Percentiles rank a stretch among this genome's conserved stretches.
Evolutionary conservation across 2,329 filamentous ascomycete genomes (phyloP).

Genomic region (Fusarium mexicanum): DNA sequence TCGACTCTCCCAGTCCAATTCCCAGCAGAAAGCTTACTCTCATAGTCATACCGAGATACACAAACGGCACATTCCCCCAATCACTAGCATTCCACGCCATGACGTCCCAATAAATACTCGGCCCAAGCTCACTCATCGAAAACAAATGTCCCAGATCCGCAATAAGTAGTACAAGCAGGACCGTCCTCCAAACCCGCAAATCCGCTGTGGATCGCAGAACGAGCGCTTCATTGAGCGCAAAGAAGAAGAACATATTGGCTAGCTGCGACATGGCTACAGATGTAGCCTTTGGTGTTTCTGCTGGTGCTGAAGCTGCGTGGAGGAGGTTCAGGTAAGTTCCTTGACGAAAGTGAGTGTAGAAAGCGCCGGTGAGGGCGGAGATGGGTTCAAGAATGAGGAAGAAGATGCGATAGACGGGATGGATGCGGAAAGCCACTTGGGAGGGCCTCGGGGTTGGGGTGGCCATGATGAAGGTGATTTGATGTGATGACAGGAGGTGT

Average conservation of each 20-base stretch:
- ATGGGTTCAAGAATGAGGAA: slow-evolving; percentile 78
- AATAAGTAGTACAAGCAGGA: slow-evolving; percentile 73
- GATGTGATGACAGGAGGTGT: neutral
- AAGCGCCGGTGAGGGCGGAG: slow-evolving; percentile 63
- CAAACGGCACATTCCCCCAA: slow-evolving; percentile 75
- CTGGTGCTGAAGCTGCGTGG: slow-evolving; percentile 58
- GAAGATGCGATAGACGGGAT: slow-evolving; percentile 73
- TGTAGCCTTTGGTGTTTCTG: slow-evolving; percentile 65
- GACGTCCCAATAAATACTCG: slow-evolving; percentile 70
- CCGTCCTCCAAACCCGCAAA: slow-evolving; percentile 73
- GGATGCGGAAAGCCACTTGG: slow-evolving; percentile 59
- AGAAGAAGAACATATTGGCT: slow-evolving; percentile 80
- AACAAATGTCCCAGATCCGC: slow-evolving; percentile 83
- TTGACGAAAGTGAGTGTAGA: slow-evolving; percentile 61
- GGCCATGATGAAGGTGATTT: slow-evolving; percentile 37
- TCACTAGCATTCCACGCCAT: slow-evolving; percentile 73
- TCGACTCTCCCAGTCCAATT: slow-evolving; percentile 57
- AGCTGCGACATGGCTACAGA: slow-evolving; percentile 77
- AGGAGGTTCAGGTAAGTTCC: slow-evolving; percentile 71
- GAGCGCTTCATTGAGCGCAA: slow-evolving; percentile 80
- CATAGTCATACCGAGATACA: slow-evolving; percentile 72
- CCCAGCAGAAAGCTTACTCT: slow-evolving; percentile 67
- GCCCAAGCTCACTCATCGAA: slow-evolving; percentile 68
- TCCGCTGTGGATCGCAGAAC: slow-evolving; percentile 76
- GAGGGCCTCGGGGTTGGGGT: slow-evolving; percentile 26